Evolutionary conservation across 306 rosid genomes (phyloP).

Genomic region (Quercus wislizeni): DNA sequence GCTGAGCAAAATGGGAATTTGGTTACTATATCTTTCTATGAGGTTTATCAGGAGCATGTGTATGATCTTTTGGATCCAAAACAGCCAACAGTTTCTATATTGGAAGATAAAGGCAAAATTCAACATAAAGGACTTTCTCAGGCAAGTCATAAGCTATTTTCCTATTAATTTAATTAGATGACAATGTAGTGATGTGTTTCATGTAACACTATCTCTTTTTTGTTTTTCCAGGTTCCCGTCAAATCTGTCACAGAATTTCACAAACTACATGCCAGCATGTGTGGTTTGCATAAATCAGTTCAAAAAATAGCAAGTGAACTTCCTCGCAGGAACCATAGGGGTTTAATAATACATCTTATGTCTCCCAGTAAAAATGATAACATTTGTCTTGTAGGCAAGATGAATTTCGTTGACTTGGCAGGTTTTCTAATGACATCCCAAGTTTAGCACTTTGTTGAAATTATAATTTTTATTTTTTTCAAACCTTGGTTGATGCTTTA

Average conservation of each 20-base stretch:
- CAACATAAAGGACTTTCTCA: conserved; percentile 78
- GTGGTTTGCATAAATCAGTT: conserved; percentile 43
- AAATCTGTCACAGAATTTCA: conserved; percentile 62
- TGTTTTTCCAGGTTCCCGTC: conserved; percentile 51
- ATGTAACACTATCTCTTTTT: background rate
- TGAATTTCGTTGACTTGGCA: conserved; percentile 87
- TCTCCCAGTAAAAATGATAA: conserved; percentile 28
- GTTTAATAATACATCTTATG: conserved; percentile 60
- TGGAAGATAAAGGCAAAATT: conserved; percentile 68
- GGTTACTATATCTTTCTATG: conserved; percentile 65
- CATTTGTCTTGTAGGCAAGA: conserved; percentile 42
- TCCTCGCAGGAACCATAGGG: conserved; percentile 59
- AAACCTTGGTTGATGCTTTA: background rate
- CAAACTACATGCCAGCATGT: conserved; percentile 41
- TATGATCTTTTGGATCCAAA: conserved; percentile 64
- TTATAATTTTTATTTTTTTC: conserved; percentile 5
- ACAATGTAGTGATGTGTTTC: background rate
- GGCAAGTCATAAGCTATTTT: conserved; percentile 36
- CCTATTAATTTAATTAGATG: background rate
- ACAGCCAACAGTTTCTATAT: conserved; percentile 51
- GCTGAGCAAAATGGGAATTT: conserved; percentile 50
- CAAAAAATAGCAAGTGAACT: conserved; percentile 46
- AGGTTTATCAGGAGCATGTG: conserved; percentile 73
- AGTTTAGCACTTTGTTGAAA: background rate
- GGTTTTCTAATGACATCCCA: conserved; percentile 33